Percentiles rank a stretch among this genome's conserved stretches.
These are phyloP conservation scores for Blastomyces silverae DNA, from an alignment of 2,329 filamentous ascomycete species.

Conservation along the genomic window DNA sequence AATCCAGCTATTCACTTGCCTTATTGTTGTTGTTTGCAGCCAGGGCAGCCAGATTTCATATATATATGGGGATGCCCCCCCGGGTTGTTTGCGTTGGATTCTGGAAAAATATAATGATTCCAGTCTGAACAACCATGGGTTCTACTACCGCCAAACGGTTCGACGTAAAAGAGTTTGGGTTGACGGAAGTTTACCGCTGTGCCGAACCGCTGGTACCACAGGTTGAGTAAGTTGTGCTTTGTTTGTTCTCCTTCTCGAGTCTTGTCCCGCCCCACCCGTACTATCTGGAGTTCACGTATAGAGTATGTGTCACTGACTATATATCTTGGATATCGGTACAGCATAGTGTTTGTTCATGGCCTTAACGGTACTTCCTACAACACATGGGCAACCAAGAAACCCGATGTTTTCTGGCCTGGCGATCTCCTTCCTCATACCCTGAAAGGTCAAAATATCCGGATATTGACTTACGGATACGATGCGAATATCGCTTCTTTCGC, in stretches of 20 bases:
- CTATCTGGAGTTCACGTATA: neutral
- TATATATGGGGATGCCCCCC: slow-evolving; percentile 7
- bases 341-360: slow-evolving; percentile 64
- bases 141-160: slow-evolving; percentile 23
- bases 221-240: slow-evolving; percentile 31
- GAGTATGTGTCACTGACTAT: neutral
- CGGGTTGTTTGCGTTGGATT: neutral
- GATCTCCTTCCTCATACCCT: slow-evolving; percentile 60
- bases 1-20: neutral
- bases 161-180: slow-evolving; percentile 36
- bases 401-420: slow-evolving; percentile 61
- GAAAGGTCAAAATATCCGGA: slow-evolving; percentile 52
- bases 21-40: slow-evolving; percentile 5
- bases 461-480: slow-evolving; percentile 69
- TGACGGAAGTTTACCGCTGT: slow-evolving; percentile 39
- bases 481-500: slow-evolving; percentile 53
- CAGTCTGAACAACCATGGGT: slow-evolving; percentile 11
- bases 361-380: slow-evolving; percentile 58
- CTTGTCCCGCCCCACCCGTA: neutral
- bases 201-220: slow-evolving; percentile 28
- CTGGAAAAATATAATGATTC: slow-evolving; percentile 10
- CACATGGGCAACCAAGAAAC: slow-evolving; percentile 54
- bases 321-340: slow-evolving; percentile 15
- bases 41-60: neutral
- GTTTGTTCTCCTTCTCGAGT: neutral